Percentiles rank a stretch among this genome's conserved stretches.
These are phyloP conservation scores for Canavalia gladiata DNA, from an alignment of 306 rosid species.

Conservation along the genomic window DNA sequence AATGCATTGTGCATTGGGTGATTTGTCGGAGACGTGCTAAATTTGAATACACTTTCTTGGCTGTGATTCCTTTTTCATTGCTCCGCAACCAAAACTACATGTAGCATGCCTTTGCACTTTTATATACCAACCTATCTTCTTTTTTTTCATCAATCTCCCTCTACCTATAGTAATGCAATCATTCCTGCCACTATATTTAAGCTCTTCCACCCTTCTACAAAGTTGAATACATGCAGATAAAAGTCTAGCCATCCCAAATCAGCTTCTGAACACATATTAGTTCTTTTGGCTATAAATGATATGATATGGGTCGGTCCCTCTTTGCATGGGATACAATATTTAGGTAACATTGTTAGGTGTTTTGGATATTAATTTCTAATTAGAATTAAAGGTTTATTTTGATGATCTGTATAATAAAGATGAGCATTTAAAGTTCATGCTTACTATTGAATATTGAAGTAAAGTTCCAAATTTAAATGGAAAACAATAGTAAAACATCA, in stretches of 20 bases:
- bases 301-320: neutral
- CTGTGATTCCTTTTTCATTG: constrained; percentile 15
- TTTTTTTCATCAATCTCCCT: neutral
- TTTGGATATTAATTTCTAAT: too few relatives aligned
- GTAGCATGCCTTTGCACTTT: neutral
- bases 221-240: constrained; percentile 6
- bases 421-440: too few relatives aligned
- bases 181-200: constrained; percentile 36
- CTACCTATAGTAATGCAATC: constrained; percentile 33
- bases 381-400: too few relatives aligned
- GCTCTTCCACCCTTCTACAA: neutral
- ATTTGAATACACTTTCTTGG: constrained; percentile 29
- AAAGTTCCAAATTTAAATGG: too few relatives aligned
- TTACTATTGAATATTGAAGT: too few relatives aligned
- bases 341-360: too few relatives aligned
- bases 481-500: too few relatives aligned
- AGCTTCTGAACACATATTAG: neutral
- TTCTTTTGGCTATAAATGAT: constrained; percentile 3
- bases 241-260: neutral
- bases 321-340: too few relatives aligned
- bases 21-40: constrained; percentile 70
- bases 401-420: too few relatives aligned
- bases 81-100: too few relatives aligned
- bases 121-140: neutral
- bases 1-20: constrained; percentile 49